These are phyloP conservation scores for Sclerotinia borealis DNA, from an alignment of 2,329 filamentous ascomycete species.

Conservation along the genomic window DNA sequence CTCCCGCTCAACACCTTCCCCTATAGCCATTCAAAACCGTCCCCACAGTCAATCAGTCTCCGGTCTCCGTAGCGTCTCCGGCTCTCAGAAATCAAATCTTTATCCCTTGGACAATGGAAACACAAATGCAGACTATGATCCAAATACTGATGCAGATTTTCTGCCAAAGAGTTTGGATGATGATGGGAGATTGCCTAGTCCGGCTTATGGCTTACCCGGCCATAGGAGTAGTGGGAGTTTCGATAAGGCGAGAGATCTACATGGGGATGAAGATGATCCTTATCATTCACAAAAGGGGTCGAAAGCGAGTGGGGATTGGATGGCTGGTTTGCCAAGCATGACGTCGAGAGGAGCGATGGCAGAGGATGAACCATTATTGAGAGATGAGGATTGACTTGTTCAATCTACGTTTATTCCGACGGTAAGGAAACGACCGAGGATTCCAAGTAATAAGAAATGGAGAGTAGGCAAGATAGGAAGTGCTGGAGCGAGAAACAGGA, in stretches of 20 bases:
- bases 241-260: background rate
- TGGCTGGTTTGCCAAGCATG: background rate
- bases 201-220: background rate
- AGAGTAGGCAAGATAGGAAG: background rate
- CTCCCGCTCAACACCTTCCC: background rate
- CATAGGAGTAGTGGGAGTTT: conserved; percentile 2
- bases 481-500: background rate
- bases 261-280: background rate
- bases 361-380: conserved; percentile 1
- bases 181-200: conserved; percentile 3
- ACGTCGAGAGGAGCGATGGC: background rate
- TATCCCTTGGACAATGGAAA: background rate
- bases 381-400: background rate
- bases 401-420: background rate
- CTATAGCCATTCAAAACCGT: background rate
- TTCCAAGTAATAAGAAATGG: background rate
- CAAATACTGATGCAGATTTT: conserved; percentile 4
- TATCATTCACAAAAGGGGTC: background rate
- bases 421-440: background rate
- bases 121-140: conserved; percentile 4
- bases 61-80: background rate
- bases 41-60: background rate
- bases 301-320: background rate
- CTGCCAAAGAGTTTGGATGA: conserved; percentile 4
- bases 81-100: background rate